Evolutionary conservation across 495 filamentous ascomycete species (phyloP).

Genomic region (Astrothelium subdiscretum): DNA sequence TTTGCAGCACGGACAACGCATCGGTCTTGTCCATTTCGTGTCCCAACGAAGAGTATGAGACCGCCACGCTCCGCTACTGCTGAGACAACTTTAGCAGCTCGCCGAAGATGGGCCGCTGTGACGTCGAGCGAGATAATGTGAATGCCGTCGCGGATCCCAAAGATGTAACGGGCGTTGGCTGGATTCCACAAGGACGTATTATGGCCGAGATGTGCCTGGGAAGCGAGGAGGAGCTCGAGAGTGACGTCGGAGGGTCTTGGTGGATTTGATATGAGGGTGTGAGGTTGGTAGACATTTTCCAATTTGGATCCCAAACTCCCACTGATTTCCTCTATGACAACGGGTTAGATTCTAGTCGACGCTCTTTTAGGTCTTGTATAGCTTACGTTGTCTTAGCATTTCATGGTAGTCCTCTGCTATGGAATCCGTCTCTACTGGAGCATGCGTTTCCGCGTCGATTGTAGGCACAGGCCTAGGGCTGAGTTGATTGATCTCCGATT

Average conservation of each 20-base stretch:
- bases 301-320: neutral
- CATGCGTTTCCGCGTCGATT: neutral
- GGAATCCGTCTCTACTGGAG: neutral
- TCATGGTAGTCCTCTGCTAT: constrained; percentile 5
- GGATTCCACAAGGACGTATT: constrained; percentile 91
- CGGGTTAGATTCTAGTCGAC: neutral
- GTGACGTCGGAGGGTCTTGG: constrained; percentile 68
- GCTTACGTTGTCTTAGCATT: neutral
- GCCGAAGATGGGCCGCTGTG: constrained; percentile 76
- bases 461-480: neutral
- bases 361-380: neutral
- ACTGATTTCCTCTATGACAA: neutral
- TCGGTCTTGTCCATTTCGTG: constrained; percentile 62
- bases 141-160: constrained; percentile 68
- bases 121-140: constrained; percentile 89
- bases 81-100: constrained; percentile 78
- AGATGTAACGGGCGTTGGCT: constrained; percentile 87
- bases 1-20: constrained; percentile 70
- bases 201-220: constrained; percentile 86
- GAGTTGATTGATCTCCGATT: neutral
- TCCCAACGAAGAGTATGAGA: constrained; percentile 83
- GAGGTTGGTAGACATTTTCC: constrained; percentile 49
- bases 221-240: constrained; percentile 83
- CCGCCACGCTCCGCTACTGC: constrained; percentile 76
- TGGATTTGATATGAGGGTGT: constrained; percentile 55